These are phyloP conservation scores for Flaveria trinervia DNA, from an alignment of 129 eudicot genomes.

Conservation along the genomic window DNA sequence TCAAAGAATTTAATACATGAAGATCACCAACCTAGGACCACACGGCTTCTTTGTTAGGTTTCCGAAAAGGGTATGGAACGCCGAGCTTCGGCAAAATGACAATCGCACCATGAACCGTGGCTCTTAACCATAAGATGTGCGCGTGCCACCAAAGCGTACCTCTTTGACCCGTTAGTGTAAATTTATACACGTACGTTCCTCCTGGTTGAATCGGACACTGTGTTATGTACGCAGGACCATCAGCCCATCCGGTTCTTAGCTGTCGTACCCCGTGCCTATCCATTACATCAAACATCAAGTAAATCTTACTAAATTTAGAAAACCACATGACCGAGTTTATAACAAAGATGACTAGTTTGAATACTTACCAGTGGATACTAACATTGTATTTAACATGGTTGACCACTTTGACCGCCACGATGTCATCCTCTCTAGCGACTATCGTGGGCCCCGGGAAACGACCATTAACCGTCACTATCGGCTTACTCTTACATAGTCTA, in stretches of 20 bases:
- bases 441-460: slow-evolving; percentile 79
- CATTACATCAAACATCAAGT: background rate
- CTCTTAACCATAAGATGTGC: slow-evolving; percentile 85
- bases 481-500: slow-evolving; percentile 62
- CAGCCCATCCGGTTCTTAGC: slow-evolving; percentile 85
- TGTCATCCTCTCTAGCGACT: slow-evolving; percentile 77
- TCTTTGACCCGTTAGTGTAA: slow-evolving; percentile 75
- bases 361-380: slow-evolving; percentile 72
- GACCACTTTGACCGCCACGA: slow-evolving; percentile 65
- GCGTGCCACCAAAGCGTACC: slow-evolving; percentile 94
- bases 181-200: slow-evolving; percentile 62
- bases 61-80: slow-evolving; percentile 73
- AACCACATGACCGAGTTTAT: background rate
- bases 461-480: slow-evolving; percentile 72
- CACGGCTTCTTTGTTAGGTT: slow-evolving; percentile 55
- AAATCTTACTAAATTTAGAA: background rate
- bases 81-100: slow-evolving; percentile 73
- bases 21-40: slow-evolving; percentile 48
- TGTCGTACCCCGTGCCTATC: slow-evolving; percentile 84
- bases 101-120: slow-evolving; percentile 82
- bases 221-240: slow-evolving; percentile 87
- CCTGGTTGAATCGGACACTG: slow-evolving; percentile 86
- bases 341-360: background rate
- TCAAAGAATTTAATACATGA: background rate
- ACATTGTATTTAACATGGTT: slow-evolving; percentile 69